phyloP scores from a whole-genome alignment of 2,329 filamentous ascomycete species.

The Fusarium cyanostomum region DNA sequence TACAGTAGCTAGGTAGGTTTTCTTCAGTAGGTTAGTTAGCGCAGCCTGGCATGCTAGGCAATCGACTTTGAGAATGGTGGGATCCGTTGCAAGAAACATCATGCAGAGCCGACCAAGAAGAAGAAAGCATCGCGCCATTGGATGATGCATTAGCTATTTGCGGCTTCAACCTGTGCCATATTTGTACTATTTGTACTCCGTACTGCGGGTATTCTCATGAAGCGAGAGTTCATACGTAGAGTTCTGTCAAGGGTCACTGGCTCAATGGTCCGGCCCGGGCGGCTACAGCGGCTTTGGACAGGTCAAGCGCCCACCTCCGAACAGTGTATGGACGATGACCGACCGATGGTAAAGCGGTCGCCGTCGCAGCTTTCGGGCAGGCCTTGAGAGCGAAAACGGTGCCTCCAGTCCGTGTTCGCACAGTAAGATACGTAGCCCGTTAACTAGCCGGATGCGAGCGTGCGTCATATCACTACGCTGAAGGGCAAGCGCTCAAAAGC shows the following conservation, averaged over 20 bases:
- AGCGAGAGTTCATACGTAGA: conserved; percentile 14
- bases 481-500: background rate
- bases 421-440: conserved; percentile 2
- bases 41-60: conserved; percentile 15
- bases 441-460: background rate
- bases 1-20: conserved; percentile 18
- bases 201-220: conserved; percentile 1
- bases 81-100: conserved; percentile 5
- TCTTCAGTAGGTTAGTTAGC: conserved; percentile 12
- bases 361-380: conserved; percentile 17
- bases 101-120: conserved; percentile 8
- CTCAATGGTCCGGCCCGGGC: conserved; percentile 43
- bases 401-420: conserved; percentile 4
- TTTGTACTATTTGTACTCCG: conserved; percentile 5
- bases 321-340: conserved; percentile 25
- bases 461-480: conserved; percentile 2
- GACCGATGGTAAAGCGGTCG: conserved; percentile 36
- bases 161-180: conserved; percentile 11
- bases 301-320: conserved; percentile 26
- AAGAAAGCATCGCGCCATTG: conserved; percentile 17
- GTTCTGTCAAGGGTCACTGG: conserved; percentile 20
- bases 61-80: conserved; percentile 23
- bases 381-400: conserved; percentile 19
- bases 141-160: conserved; percentile 1
- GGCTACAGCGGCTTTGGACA: conserved; percentile 42